phyloP scores from a whole-genome alignment of 2,329 filamentous ascomycete species.

The Penicillium verrucosum region DNA sequence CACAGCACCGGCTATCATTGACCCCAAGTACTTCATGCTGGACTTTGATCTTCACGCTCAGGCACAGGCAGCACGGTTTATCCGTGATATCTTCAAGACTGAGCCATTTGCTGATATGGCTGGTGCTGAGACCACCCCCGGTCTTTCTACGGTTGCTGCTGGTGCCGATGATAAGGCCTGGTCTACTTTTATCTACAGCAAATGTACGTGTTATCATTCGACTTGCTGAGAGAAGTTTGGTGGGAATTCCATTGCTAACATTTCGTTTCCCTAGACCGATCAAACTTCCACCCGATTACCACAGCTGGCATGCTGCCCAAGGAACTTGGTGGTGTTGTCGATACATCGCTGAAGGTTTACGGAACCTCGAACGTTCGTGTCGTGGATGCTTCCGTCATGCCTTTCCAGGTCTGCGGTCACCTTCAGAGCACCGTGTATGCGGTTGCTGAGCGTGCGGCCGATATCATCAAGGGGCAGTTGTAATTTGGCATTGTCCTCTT shows the following conservation, averaged over 20 bases:
- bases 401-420: constrained; percentile 29
- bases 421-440: constrained; percentile 29
- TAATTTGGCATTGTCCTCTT: neutral
- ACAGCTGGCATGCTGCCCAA: constrained; percentile 34
- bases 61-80: constrained; percentile 23
- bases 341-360: constrained; percentile 31
- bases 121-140: constrained; percentile 21
- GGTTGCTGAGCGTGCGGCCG: constrained; percentile 31
- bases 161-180: constrained; percentile 23
- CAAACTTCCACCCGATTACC: constrained; percentile 31
- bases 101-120: constrained; percentile 17
- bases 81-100: constrained; percentile 21
- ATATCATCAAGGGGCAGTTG: constrained; percentile 26
- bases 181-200: constrained; percentile 23
- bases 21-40: constrained; percentile 33
- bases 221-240: neutral
- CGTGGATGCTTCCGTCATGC: constrained; percentile 33
- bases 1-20: constrained; percentile 20
- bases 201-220: constrained; percentile 17
- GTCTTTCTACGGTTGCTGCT: constrained; percentile 17
- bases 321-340: constrained; percentile 34
- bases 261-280: constrained; percentile 16
- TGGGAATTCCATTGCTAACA: neutral
- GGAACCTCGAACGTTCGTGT: constrained; percentile 34
- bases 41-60: constrained; percentile 27